A percentile compares a stretch with the other conserved stretches of the same genome.
Conservation (phyloP, 495 filamentous ascomycete genomes). For the Aspergillus leporis region DNA sequence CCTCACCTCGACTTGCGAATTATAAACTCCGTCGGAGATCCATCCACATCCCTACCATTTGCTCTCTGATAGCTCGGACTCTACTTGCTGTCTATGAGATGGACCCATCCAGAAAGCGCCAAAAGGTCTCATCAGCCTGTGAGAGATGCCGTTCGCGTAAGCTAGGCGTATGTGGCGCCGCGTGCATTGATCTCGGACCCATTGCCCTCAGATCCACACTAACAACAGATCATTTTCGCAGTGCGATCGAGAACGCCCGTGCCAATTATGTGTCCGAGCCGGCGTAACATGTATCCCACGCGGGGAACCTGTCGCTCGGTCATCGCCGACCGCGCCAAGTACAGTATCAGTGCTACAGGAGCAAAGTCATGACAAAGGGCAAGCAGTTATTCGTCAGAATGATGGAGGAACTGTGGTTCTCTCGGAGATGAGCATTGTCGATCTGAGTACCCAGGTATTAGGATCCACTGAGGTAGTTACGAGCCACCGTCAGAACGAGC, state of each 20-base stretch:
- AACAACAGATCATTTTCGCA: too few relatives aligned
- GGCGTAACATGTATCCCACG: conserved; percentile 3
- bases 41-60: too few relatives aligned
- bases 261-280: conserved; percentile 5
- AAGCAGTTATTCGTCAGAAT: neutral
- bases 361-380: too few relatives aligned
- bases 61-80: too few relatives aligned
- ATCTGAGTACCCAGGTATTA: conserved; percentile 1
- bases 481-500: neutral
- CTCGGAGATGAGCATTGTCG: conserved; percentile 1
- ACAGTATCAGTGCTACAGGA: too few relatives aligned
- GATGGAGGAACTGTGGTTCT: neutral
- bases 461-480: too few relatives aligned
- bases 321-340: too few relatives aligned
- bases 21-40: too few relatives aligned
- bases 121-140: conserved; percentile 1
- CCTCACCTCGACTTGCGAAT: too few relatives aligned
- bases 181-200: neutral
- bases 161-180: neutral
- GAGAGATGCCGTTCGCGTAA: conserved; percentile 3
- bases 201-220: too few relatives aligned
- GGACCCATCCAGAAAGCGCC: conserved; percentile 2
- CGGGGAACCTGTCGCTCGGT: neutral
- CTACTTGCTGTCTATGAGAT: neutral
- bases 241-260: conserved; percentile 1